phyloP scores from a whole-genome alignment of 1,284 basidiomycete genomes.

The Jaminaea rosea region DNA sequence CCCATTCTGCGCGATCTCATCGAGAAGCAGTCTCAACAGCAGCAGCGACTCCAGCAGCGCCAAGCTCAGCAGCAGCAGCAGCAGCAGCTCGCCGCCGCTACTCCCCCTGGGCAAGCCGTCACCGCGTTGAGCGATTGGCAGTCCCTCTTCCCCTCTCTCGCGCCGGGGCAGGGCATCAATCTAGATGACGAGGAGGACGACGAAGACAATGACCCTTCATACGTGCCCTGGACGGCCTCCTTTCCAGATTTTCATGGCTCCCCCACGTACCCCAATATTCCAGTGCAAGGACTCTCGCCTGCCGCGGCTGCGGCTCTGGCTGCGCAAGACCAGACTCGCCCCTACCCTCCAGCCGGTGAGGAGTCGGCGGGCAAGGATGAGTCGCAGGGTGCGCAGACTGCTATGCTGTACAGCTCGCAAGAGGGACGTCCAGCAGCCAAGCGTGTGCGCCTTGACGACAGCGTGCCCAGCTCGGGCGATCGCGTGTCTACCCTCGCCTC shows the following conservation, averaged over 20 bases:
- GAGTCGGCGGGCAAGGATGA: not conserved
- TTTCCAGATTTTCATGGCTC: too few species aligned
- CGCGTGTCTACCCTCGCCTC: too few species aligned
- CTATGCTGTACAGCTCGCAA: not conserved
- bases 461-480: too few species aligned
- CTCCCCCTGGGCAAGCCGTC: not conserved
- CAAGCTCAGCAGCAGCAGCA: constrained; percentile 1
- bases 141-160: not conserved
- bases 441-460: not conserved
- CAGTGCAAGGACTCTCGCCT: not conserved
- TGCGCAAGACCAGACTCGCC: not conserved
- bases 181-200: constrained; percentile 1
- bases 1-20: not conserved
- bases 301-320: not conserved
- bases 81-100: not conserved
- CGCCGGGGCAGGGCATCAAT: not conserved
- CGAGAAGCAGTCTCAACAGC: not conserved
- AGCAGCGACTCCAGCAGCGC: too few species aligned
- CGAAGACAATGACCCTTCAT: not conserved
- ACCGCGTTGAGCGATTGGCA: not conserved
- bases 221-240: not conserved
- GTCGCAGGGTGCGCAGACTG: not conserved
- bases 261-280: too few species aligned
- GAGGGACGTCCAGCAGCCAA: not conserved
- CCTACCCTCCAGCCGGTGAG: not conserved